Percentiles rank a stretch among this genome's conserved stretches.
These are phyloP conservation scores for Sphagnum magellanicum DNA, from an alignment of 228 moss, liverwort and hornwort genomes.

Conservation along the genomic window DNA sequence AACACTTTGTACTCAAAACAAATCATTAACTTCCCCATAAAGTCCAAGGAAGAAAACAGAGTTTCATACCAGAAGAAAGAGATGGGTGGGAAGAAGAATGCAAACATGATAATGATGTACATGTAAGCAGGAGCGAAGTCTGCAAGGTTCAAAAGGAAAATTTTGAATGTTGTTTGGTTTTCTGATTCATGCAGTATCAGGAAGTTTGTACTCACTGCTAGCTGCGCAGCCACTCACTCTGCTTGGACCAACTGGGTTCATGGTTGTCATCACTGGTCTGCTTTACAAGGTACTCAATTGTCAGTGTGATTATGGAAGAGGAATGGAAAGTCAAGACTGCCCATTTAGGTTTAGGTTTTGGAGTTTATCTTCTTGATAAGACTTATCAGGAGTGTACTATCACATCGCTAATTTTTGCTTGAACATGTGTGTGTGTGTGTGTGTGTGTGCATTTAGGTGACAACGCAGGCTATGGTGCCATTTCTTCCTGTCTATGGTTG, in stretches of 20 bases:
- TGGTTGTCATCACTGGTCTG: slow-evolving; percentile 72
- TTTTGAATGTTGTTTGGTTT: not conserved
- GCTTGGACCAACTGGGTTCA: slow-evolving; percentile 73
- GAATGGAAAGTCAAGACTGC: no score
- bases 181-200: slow-evolving; percentile 44
- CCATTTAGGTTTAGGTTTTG: no score
- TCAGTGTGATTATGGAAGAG: no score
- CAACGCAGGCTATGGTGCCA: slow-evolving; percentile 47
- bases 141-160: not conserved
- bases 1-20: no score
- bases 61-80: no score
- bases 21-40: no score
- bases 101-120: not conserved
- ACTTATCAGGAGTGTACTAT: not conserved
- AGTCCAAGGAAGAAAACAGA: no score
- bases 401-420: not conserved
- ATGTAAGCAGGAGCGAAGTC: not conserved
- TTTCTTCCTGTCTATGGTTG: slow-evolving; percentile 76
- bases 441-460: slow-evolving; percentile 22
- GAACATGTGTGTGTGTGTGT: not conserved
- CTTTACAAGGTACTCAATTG: slow-evolving; percentile 41
- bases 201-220: slow-evolving; percentile 49
- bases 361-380: not conserved
- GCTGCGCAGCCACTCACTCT: slow-evolving; percentile 69
- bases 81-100: not conserved